Evolutionary conservation across 2,329 filamentous ascomycete species (phyloP).

Genomic region (Harringtonia aguacate): DNA sequence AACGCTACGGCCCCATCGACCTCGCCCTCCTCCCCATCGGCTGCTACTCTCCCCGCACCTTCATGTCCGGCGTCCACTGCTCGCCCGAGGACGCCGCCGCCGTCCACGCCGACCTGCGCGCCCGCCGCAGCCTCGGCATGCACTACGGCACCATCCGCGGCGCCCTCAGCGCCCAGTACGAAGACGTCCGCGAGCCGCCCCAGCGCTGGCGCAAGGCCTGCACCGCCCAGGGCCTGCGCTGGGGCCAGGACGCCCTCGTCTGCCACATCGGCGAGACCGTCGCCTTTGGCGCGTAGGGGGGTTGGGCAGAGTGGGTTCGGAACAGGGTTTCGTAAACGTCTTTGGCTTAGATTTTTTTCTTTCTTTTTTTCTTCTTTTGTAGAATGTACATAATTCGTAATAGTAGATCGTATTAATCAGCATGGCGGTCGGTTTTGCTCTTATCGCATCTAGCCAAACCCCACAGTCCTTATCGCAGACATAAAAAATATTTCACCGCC

Average conservation of each 20-base stretch:
- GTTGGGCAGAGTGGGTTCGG: no score
- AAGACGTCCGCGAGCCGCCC: slow-evolving; percentile 59
- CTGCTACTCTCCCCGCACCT: slow-evolving; percentile 60
- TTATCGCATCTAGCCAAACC: no score
- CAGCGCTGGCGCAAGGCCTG: slow-evolving; percentile 48
- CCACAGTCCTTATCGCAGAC: no score
- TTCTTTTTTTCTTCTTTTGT: slow-evolving; percentile 4
- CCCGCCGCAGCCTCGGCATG: slow-evolving; percentile 71
- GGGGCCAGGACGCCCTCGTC: slow-evolving; percentile 48
- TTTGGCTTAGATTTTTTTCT: background rate
- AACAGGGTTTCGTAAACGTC: no score
- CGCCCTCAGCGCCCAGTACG: slow-evolving; percentile 18
- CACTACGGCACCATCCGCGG: slow-evolving; percentile 63
- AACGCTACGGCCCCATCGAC: slow-evolving; percentile 72
- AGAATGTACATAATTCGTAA: no score
- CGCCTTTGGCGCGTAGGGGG: no score
- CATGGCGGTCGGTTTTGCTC: no score
- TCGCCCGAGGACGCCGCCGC: slow-evolving; percentile 80
- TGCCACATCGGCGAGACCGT: slow-evolving; percentile 54
- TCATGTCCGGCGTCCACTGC: slow-evolving; percentile 75
- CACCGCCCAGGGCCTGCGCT: slow-evolving; percentile 39
- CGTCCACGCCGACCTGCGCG: slow-evolving; percentile 77
- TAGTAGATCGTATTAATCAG: no score
- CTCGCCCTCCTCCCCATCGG: slow-evolving; percentile 88
- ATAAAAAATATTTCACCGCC: no score